Evolutionary conservation across 2,329 filamentous ascomycete species (phyloP), one percentile per base, ranked within the genome.

Genomic region (Claviceps arundinis): DNA sequence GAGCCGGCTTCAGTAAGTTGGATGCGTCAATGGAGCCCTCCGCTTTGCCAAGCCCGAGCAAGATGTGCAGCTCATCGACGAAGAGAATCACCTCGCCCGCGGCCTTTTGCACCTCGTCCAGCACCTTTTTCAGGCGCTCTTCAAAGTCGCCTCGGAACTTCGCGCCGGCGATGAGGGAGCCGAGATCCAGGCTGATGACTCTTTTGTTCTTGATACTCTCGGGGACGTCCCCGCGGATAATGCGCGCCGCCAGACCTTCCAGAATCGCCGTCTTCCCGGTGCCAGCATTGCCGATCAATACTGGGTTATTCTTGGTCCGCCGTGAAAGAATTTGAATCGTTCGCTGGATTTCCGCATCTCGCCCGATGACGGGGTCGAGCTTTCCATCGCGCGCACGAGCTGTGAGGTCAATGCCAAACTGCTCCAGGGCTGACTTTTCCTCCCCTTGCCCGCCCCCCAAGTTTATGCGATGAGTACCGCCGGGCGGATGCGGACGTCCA

Each of bases 81-180:
- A 98, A 97, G 2, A 98, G 74, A 44, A 98, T 95, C 4, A 97
- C 85, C 52, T 87, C 81, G 37, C 93, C 93, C 50, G 95, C 76
- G 1, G 91, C 87, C 57, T 94, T 82, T 66, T 95, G 82, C 11
- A 95, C 90, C 66, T 97, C 93, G 61, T 86, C 89, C 63, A 98
- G 68, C 1, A 97, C 89, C 57, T 84, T 84, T 67, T 97, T 97
- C 54, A 97, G 65, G 43, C 93, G 77, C 65, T 98, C 93, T 65
- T 98, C 93, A 54, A 98, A 97, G 61, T 98, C 93, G 48, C 93
- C 93, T 47, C 93, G 75, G 61, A 93, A 98, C 63, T 96, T 97
- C 44, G 93, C 90, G 48, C 93, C 93, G 1, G 93, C 93, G 60
- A 98, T 96, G 16, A 98, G 78, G 38, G 88, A 89, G 2, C 93